These are phyloP conservation scores for Irpex lacteus DNA, from an alignment of 1,284 basidiomycete species.

Conservation along the genomic window DNA sequence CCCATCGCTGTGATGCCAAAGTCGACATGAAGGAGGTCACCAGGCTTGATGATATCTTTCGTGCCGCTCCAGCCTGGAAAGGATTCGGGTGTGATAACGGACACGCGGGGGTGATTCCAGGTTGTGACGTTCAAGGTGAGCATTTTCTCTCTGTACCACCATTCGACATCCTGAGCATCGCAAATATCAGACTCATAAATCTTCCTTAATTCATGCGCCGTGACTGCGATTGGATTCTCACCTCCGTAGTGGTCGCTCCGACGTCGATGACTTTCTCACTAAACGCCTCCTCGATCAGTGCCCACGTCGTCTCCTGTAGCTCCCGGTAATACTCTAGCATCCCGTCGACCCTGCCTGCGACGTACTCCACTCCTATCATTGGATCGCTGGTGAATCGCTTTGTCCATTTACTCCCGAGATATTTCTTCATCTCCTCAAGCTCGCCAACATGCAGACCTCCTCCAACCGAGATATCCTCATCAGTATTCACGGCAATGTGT, in stretches of 20 bases:
- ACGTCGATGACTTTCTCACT: conserved; percentile 39
- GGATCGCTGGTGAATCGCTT: conserved; percentile 37
- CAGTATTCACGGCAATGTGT: conserved; percentile 45
- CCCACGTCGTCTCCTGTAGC: conserved; percentile 51
- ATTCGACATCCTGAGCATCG: conserved; percentile 42
- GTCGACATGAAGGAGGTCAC: conserved; percentile 53
- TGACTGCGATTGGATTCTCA: conserved; percentile 19
- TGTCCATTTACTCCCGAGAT: conserved; percentile 42
- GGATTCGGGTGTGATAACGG: conserved; percentile 40
- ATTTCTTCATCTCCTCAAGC: conserved; percentile 33
- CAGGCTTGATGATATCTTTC: conserved; percentile 38
- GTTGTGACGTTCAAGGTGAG: conserved; percentile 45
- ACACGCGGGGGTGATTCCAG: conserved; percentile 52
- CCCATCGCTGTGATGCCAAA: conserved; percentile 53
- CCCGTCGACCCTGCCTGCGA: conserved; percentile 39
- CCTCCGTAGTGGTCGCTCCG: conserved; percentile 44
- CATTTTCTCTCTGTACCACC: conserved; percentile 57
- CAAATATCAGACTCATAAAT: background rate
- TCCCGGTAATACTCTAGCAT: conserved; percentile 43
- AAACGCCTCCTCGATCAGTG: conserved; percentile 51
- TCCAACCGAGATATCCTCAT: conserved; percentile 45
- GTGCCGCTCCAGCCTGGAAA: conserved; percentile 47
- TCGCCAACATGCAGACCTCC: conserved; percentile 53
- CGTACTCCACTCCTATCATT: conserved; percentile 48
- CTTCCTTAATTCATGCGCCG: background rate